Percentiles rank a stretch among this genome's conserved stretches.
Conservation (phyloP, 495 filamentous ascomycete genomes). For the Trichocladium uniseriatum region DNA sequence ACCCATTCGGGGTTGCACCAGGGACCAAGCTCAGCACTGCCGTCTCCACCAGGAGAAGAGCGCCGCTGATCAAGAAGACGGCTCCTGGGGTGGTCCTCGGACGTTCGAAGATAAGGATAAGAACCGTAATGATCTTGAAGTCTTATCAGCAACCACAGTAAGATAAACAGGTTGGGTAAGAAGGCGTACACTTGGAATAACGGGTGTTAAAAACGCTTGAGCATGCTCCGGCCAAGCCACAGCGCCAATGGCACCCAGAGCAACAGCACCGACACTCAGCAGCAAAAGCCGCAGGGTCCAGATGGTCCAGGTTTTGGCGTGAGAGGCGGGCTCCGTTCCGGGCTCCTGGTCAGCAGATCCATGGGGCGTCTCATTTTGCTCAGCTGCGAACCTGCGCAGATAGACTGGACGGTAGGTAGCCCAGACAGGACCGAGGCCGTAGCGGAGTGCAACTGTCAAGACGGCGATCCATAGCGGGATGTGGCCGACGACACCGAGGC, state of each 20-base stretch:
- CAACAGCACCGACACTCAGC: constrained; percentile 1
- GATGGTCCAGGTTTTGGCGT: constrained; percentile 11
- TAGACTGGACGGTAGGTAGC: constrained; percentile 18
- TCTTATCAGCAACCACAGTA: not conserved
- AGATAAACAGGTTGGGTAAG: not conserved
- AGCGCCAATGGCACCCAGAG: constrained; percentile 6
- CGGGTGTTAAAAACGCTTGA: constrained; percentile 11
- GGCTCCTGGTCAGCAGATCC: constrained; percentile 6
- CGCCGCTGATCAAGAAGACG: constrained; percentile 18
- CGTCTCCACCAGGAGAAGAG: constrained; percentile 11
- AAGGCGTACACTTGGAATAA: constrained; percentile 19
- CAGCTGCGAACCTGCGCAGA: constrained; percentile 22
- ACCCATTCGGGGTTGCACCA: not conserved
- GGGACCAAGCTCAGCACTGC: constrained; percentile 13
- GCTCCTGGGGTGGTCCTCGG: constrained; percentile 18
- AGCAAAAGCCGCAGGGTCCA: constrained; percentile 16
- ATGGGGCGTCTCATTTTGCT: constrained; percentile 4
- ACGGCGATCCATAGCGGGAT: constrained; percentile 23
- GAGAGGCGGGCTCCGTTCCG: not conserved
- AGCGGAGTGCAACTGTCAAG: constrained; percentile 20
- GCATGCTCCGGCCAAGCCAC: constrained; percentile 7
- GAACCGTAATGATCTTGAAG: constrained; percentile 13
- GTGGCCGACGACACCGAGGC: constrained; percentile 23
- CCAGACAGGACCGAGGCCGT: constrained; percentile 19
- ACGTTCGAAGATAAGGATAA: constrained; percentile 21